A percentile compares a stretch with the other conserved stretches of the same genome.
These are phyloP conservation scores for Penicillium herquei DNA, from an alignment of 495 filamentous ascomycete species.

Conservation along the genomic window DNA sequence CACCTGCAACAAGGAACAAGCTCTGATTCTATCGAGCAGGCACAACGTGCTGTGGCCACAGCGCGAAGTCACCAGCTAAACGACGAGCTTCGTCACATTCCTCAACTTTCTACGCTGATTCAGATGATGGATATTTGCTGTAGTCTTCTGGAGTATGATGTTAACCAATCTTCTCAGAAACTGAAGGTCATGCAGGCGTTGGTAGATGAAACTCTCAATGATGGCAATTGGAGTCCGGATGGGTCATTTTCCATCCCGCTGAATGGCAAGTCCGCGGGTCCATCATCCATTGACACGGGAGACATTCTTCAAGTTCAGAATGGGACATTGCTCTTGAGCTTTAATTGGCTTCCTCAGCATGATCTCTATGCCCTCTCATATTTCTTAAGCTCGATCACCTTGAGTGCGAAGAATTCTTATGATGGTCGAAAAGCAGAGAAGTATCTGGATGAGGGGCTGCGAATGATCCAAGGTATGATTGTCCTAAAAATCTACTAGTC, in stretches of 20 bases:
- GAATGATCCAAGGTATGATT: constrained; percentile 51
- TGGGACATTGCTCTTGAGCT: constrained; percentile 48
- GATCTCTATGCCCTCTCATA: constrained; percentile 72
- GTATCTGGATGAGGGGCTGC: constrained; percentile 64
- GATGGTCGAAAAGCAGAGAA: constrained; percentile 65
- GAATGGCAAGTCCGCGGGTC: constrained; percentile 46
- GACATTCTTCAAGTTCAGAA: constrained; percentile 47
- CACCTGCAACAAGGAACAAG: constrained; percentile 65
- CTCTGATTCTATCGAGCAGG: constrained; percentile 74
- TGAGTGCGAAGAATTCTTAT: constrained; percentile 59
- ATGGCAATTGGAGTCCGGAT: constrained; percentile 59
- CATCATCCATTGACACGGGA: constrained; percentile 43
- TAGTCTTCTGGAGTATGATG: constrained; percentile 60
- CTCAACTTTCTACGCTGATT: constrained; percentile 69
- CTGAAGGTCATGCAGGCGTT: constrained; percentile 66
- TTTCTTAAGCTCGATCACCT: constrained; percentile 68
- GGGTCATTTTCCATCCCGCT: constrained; percentile 77
- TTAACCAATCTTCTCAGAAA: constrained; percentile 64
- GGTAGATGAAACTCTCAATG: constrained; percentile 60
- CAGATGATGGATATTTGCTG: constrained; percentile 82
- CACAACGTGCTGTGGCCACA: constrained; percentile 78
- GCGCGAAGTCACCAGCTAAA: constrained; percentile 76
- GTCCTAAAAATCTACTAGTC: not conserved
- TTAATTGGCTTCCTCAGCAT: constrained; percentile 64
- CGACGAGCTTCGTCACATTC: constrained; percentile 59